Evolutionary conservation across 1,284 basidiomycete species (phyloP).

Genomic region (Pseudozyma sp.): DNA sequence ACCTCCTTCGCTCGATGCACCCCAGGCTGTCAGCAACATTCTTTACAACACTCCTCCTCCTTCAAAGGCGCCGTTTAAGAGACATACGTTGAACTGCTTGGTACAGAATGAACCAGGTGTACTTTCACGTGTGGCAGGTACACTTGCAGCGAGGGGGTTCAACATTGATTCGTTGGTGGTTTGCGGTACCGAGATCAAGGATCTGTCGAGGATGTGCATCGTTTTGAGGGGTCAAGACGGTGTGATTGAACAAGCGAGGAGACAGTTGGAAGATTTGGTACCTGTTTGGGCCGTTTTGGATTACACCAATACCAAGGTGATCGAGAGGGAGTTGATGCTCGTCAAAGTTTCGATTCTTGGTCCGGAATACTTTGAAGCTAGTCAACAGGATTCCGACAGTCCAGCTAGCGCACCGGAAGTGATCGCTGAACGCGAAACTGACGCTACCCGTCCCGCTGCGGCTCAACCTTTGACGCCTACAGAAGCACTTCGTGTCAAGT

Average conservation of each 20-base stretch:
- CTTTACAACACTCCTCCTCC: constrained; percentile 87
- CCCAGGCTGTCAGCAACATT: constrained; percentile 69
- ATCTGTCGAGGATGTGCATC: constrained; percentile 98
- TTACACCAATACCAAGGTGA: constrained; percentile 72
- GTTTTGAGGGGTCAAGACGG: constrained; percentile 96
- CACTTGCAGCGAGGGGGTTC: constrained; percentile 95
- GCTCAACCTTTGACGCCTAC: constrained; percentile 75
- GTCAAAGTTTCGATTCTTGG: constrained; percentile 96
- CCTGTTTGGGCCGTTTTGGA: constrained; percentile 69
- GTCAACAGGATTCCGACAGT: constrained; percentile 35
- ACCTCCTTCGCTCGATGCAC: constrained; percentile 64
- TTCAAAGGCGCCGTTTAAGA: constrained; percentile 91
- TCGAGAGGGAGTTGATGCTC: constrained; percentile 87
- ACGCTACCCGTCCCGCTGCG: constrained; percentile 19
- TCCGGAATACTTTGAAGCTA: constrained; percentile 88
- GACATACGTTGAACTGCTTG: constrained; percentile 97
- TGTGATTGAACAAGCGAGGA: constrained; percentile 87
- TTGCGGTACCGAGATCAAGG: constrained; percentile 95
- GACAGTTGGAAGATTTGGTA: constrained; percentile 67
- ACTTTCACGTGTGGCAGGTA: constrained; percentile 95
- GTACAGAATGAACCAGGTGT: constrained; percentile 99
- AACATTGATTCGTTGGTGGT: constrained; percentile 99
- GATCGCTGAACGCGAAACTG: constrained; percentile 54
- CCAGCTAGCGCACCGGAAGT: constrained; percentile 50
- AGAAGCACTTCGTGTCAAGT: constrained; percentile 88